These are phyloP conservation scores for Pseudopithomyces maydicus DNA, from an alignment of 2,329 filamentous ascomycete species.

Conservation along the genomic window DNA sequence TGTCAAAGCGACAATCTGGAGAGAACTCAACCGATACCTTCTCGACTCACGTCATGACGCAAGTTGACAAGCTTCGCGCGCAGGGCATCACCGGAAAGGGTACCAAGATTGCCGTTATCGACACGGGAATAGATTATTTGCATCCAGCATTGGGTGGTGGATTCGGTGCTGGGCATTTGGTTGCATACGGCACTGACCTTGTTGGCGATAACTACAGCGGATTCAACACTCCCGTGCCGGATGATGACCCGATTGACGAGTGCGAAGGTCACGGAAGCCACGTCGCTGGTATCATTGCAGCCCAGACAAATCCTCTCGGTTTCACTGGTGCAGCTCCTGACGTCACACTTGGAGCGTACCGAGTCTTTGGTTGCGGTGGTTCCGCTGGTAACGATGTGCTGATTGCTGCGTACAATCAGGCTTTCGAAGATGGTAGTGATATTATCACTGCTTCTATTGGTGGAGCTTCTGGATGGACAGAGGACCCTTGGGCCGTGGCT, in stretches of 20 bases:
- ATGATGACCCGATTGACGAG: conserved; percentile 57
- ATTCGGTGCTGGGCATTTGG: conserved; percentile 64
- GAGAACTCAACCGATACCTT: conserved; percentile 16
- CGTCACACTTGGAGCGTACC: conserved; percentile 26
- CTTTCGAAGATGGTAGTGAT: conserved; percentile 56
- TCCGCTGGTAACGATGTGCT: conserved; percentile 63
- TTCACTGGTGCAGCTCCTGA: conserved; percentile 27
- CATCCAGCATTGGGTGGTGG: conserved; percentile 69
- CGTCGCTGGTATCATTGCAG: conserved; percentile 64
- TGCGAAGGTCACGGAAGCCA: conserved; percentile 62
- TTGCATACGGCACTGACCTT: conserved; percentile 63
- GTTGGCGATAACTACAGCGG: conserved; percentile 57
- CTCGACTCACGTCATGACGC: conserved; percentile 40
- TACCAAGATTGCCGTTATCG: conserved; percentile 51
- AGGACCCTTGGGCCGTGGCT: conserved; percentile 48
- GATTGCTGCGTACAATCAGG: conserved; percentile 63
- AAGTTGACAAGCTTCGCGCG: conserved; percentile 46
- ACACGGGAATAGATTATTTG: conserved; percentile 59
- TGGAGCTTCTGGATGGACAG: conserved; percentile 37
- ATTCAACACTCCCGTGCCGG: conserved; percentile 49
- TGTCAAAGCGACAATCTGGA: conserved; percentile 7
- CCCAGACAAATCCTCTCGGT: conserved; percentile 45
- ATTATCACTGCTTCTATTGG: conserved; percentile 47
- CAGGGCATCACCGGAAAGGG: conserved; percentile 54
- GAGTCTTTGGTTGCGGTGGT: conserved; percentile 49